Evolutionary conservation across 495 filamentous ascomycete species (phyloP), one percentile per base, ranked within the genome.

Genomic region (Gamarada debralockiae): DNA sequence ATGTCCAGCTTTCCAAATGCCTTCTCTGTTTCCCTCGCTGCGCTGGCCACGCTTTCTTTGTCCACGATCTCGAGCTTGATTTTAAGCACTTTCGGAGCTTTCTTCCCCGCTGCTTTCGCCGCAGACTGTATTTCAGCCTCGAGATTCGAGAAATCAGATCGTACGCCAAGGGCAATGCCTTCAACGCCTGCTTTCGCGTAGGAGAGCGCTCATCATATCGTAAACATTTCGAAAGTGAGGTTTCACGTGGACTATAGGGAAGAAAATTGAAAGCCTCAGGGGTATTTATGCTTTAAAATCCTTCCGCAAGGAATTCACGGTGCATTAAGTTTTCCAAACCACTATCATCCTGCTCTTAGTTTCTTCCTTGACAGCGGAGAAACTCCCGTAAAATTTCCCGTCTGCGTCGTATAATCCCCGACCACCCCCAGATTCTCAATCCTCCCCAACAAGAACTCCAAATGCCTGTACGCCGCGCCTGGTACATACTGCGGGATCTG

Each of bases 401-500:
- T 49, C 25, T 53, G 43, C 1, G 56, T 59, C 18, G 52, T 55
- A 25, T 43, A 59, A 18, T 50, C 39, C 6, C 51, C 47, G 13
- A 14, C 18, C 14, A 25, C 15, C 8, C 31, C 24, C 37, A 62
- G 23, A 40, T 55, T 46, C 9, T 52, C 38, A 15, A 87, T 82
- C 13, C 84, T 66, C 0, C 85, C 84, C 12, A 88, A 67, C 59
- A 88, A 60, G 41, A 81, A 84, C 67, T 87, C 86, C 34, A 92
- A 53, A 36, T 88, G 80, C 10, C 86, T 68, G 57, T 84, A 91
- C 1, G 80, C 76, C 1, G 78, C 84, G 13, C 73, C 72, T 8
- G 86, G 83, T n/a, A 75, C 71, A 57, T 82, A 87, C 59, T 81
- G 74, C 0, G 86, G 85, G 43, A 84, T 70, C 81, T 78, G 81